Evolutionary conservation across 495 filamentous ascomycete species (phyloP), one percentile per base, ranked within the genome.

Genomic region (Margaritispora aquatica): DNA sequence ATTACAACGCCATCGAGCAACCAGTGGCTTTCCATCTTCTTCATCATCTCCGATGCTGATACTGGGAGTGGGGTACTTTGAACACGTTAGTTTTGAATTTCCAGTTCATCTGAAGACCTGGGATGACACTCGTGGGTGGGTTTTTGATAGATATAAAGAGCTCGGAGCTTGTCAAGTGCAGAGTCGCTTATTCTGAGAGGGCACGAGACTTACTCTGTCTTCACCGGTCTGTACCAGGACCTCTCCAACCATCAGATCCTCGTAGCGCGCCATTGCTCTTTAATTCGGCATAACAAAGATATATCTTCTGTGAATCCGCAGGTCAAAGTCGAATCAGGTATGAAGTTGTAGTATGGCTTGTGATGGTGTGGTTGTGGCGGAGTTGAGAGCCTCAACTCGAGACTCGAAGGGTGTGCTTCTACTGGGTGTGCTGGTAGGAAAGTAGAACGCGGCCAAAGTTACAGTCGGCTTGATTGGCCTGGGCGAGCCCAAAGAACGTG

Each of bases 1-100:
- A 26, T 81, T 81, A 31, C 74, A 70, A 3, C 79, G 68, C 61
- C 68, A 69, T 17, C 55, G 48, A 1, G 74, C 73, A 9, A 76
- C 19, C n/a, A 34, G 24, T 1, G 59, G 59, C 24, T 34, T 52
- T 26, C 21, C 34, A 46, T 41, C 54, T 26, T 26, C 23, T 22
- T 26, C 54, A 24, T 55, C 34, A 11, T 55, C 36, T 53, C 38
- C 38, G 23, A 29, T n/a, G 36, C 49, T n/a, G n/a, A 27, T 36
- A 29, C 19, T 15, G n/a, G 54, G 10, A 26, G 54, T 27, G 2
- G 36, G 54, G 19, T 41, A 47, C 44, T 47, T 41, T 57, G 36
- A n/a, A 47, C 22, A 23, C 5, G 19, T 55, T 26, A 24, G 10
- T 24, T 31, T n/a, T 2, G n/a, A n/a, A n/a, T n/a, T n/a, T n/a